Evolutionary conservation across 768 basidiomycete genomes (phyloP), one percentile per base, ranked within the genome.

Genomic region (Boletus sp.): DNA sequence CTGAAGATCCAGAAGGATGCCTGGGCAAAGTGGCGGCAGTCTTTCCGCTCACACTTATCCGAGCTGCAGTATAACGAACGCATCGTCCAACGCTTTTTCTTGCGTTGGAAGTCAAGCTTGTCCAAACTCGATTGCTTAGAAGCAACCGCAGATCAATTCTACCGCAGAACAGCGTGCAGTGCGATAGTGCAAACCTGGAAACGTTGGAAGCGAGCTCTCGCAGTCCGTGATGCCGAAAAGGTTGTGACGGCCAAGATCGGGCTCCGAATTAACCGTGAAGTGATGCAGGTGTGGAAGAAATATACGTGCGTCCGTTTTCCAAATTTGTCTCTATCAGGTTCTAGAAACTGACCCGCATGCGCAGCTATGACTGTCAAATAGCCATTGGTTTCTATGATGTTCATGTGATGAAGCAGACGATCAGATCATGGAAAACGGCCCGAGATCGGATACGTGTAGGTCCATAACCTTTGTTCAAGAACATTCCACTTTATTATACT

Each of bases 11-110:
- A 77, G 63, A 81, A 75, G 61, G 81, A 85, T 60, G 80, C 80
- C 8, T 89, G 87, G 85, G 75, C 68, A 41, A 80, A 80, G 64
- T 92, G 91, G 91, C 78, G 80, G 41, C 85, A 83, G 56, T 73
- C 77, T 9, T 78, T 83, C 59, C 77, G 74, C n/a, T 76, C 77
- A 11, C 79, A 73, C 47, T 66, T 83, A 1, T 80, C 85, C 14
- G 77, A 78, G 46, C 78, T 80, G 47, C 80, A 80, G 60, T 82
- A 84, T 60, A 65, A 73, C 18, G 71, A 74, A 59, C 76, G 72
- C 46, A 57, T 88, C 8, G 61, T 80, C 18, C 56, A 68, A 24
- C 77, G 77, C 24, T 78, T 74, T 56, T 79, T 83, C 59, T 57
- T 65, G 45, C 77, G 70, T 35, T 92, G 91, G 90, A 84, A 76